Percentiles rank a stretch among this genome's conserved stretches.
Conservation (phyloP, 2,329 filamentous ascomycete species). For the Nigrospora sphaerica region DNA sequence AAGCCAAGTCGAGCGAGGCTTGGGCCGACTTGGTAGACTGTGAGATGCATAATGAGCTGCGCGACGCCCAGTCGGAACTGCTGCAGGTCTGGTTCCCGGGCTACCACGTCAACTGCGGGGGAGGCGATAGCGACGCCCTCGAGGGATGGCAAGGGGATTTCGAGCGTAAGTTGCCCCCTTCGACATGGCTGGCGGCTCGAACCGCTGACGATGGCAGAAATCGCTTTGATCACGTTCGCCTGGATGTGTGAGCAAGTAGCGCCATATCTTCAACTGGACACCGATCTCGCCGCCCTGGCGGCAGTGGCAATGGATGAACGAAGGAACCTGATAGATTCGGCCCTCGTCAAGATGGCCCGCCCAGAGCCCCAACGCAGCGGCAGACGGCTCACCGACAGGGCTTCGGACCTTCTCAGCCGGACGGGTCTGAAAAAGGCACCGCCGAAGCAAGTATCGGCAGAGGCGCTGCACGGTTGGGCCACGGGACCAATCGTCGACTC, state of each 20-base stretch:
- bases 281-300: background rate
- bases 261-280: slow-evolving; percentile 6
- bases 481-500: slow-evolving; percentile 7
- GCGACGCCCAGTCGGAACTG: slow-evolving; percentile 17
- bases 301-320: slow-evolving; percentile 4
- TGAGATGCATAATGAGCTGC: slow-evolving; percentile 6
- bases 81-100: slow-evolving; percentile 51
- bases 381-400: background rate
- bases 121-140: slow-evolving; percentile 27
- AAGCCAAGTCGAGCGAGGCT: background rate
- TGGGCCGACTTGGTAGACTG: slow-evolving; percentile 6
- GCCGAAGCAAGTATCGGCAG: background rate
- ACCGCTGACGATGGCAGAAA: slow-evolving; percentile 2
- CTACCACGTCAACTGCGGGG: slow-evolving; percentile 43
- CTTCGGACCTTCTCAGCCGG: background rate
- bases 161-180: slow-evolving; percentile 4
- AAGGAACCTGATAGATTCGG: slow-evolving; percentile 2
- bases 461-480: slow-evolving; percentile 8
- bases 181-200: background rate
- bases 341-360: background rate
- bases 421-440: slow-evolving; percentile 2
- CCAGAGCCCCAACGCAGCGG: background rate
- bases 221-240: slow-evolving; percentile 7
- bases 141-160: slow-evolving; percentile 6
- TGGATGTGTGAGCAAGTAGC: slow-evolving; percentile 10